Percentiles rank a stretch among this genome's conserved stretches.
These are phyloP conservation scores for Boletus sp. DNA, from an alignment of 768 basidiomycete species.

Conservation along the genomic window DNA sequence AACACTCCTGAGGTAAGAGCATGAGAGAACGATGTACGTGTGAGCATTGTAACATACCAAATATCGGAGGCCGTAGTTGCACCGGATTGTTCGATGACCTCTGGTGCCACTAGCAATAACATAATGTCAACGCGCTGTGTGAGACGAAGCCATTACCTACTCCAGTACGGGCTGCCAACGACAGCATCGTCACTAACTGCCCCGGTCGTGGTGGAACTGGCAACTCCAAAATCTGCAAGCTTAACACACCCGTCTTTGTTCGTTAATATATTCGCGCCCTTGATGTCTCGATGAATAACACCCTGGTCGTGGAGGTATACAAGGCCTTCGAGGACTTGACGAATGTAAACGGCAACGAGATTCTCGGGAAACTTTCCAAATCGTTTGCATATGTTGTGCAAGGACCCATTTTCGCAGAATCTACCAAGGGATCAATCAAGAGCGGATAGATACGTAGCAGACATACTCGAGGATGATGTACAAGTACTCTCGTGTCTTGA, in stretches of 20 bases:
- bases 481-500: constrained; percentile 88
- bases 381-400: constrained; percentile 92
- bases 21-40: background rate
- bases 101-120: constrained; percentile 79
- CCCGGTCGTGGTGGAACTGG: constrained; percentile 70
- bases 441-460: background rate
- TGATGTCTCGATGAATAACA: constrained; percentile 98
- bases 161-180: constrained; percentile 99
- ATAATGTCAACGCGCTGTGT: constrained; percentile 2
- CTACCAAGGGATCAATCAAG: constrained; percentile 29
- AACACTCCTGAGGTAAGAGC: constrained; percentile 54
- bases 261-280: constrained; percentile 97
- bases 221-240: constrained; percentile 98
- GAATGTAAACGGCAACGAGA: constrained; percentile 94
- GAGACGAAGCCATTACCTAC: constrained; percentile 42
- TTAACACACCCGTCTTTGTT: constrained; percentile 99
- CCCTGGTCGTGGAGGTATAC: constrained; percentile 98
- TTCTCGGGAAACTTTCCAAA: constrained; percentile 99
- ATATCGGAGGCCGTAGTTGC: constrained; percentile 97
- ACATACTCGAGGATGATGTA: constrained; percentile 95
- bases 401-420: constrained; percentile 97
- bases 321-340: constrained; percentile 92
- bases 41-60: constrained; percentile 52
- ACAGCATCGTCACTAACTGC: constrained; percentile 85
- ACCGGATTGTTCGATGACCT: constrained; percentile 97